Evolutionary conservation across 345 rosid species (phyloP), one percentile per base, ranked within the genome.

Genomic region (Salix purpurea): DNA sequence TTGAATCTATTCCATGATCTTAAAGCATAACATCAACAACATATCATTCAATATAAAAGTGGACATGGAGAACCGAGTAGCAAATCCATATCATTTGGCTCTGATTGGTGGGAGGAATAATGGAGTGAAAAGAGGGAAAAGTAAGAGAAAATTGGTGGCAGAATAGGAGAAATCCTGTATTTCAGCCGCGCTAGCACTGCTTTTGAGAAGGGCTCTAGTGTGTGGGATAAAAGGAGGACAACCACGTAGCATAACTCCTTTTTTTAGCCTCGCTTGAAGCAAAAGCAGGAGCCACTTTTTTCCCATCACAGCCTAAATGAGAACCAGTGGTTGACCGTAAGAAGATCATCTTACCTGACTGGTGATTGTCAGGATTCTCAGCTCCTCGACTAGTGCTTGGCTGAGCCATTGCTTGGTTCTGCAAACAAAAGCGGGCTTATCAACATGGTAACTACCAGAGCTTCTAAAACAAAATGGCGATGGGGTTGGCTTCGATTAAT

Each of bases 331-430:
- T 30, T 30, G 14, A 19, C 7, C 9, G 36, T 14, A 37, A 48
- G 67, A 14, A 34, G 18, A 62, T 58, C 62, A 69, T 65, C 82
- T 13, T 77, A 91, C 95, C 90, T 75, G 87, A 75, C 52, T 80
- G 83, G 26, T 62, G 88, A 79, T 83, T 89, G 74, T 83, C 88
- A 28, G 65, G 83, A 79, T 84, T 82, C 70, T 84, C 90, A 28
- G 85, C 70, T 78, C 79, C 94, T 73, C 78, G 85, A 80, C 85
- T 81, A 75, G 84, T 78, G 66, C 90, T 78, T 64, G 97, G 85
- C 75, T 79, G 90, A 67, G 79, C 74, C 73, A 81, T 83, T 78
- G 81, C 78, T 83, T 85, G 92, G 76, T 82, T 90, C 94, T 89
- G 87, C 24, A 78, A 72, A 56, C 32, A 46, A 26, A 26, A 37